Evolutionary conservation across 1,139 yeast genomes (phyloP).

Genomic region (Scheffersomyces titani): DNA sequence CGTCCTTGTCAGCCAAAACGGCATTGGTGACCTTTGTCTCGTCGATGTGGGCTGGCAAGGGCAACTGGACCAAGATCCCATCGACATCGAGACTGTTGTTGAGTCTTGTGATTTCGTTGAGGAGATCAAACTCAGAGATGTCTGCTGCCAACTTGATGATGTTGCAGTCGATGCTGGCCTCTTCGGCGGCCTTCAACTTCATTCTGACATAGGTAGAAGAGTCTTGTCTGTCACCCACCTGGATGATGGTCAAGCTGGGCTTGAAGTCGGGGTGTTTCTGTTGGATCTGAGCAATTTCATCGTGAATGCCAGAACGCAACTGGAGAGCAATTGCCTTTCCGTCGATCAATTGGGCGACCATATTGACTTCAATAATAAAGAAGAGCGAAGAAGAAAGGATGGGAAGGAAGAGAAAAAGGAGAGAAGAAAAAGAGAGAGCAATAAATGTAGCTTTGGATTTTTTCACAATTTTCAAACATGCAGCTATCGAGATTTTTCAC

Average conservation of each 20-base stretch:
- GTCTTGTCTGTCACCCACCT: conserved; percentile 89
- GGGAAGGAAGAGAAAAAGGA: not conserved
- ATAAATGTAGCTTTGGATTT: not conserved
- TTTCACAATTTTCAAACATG: not conserved
- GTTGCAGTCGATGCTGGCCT: conserved; percentile 75
- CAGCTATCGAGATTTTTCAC: not conserved
- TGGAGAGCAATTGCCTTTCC: conserved; percentile 70
- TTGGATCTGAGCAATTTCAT: conserved; percentile 59
- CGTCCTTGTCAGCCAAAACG: conserved; percentile 81
- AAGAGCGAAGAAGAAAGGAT: not conserved
- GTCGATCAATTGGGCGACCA: conserved; percentile 54
- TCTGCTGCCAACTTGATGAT: conserved; percentile 67
- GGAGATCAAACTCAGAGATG: conserved; percentile 57
- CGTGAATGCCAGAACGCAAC: conserved; percentile 49
- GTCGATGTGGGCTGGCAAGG: conserved; percentile 79
- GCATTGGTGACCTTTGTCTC: conserved; percentile 78
- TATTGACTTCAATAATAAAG: conserved; percentile 7
- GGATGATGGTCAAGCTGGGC: conserved; percentile 82
- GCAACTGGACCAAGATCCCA: conserved; percentile 90
- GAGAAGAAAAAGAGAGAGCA: not conserved
- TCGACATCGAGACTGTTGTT: conserved; percentile 73
- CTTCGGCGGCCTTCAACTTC: conserved; percentile 90
- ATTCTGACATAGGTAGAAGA: conserved; percentile 92
- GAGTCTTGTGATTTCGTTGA: conserved; percentile 58
- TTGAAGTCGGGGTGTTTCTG: conserved; percentile 58